Evolutionary conservation across 257 asterid genomes (phyloP).

Genomic region (Ligustrum vulgare): DNA sequence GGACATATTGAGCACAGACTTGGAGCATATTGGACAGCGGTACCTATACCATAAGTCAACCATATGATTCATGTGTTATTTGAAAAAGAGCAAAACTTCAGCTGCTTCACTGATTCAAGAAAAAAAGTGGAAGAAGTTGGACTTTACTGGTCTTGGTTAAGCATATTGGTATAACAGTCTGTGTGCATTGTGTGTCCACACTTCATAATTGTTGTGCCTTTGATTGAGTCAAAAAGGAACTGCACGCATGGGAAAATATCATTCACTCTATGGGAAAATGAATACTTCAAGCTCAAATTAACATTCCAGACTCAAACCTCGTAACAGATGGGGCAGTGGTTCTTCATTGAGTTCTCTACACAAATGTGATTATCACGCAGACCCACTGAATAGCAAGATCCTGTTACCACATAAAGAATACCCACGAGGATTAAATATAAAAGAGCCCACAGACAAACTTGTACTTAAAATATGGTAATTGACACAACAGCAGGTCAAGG

Average conservation of each 20-base stretch:
- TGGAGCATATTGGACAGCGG: constrained; percentile 91
- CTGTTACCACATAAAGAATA: constrained; percentile 37
- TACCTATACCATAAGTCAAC: constrained; percentile 48
- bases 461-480: constrained; percentile 2
- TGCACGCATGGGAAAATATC: constrained; percentile 31
- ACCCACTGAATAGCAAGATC: constrained; percentile 74
- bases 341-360: constrained; percentile 88
- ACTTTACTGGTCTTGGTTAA: constrained; percentile 63
- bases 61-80: not conserved
- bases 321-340: constrained; percentile 90
- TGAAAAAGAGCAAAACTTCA: not conserved
- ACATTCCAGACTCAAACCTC: constrained; percentile 53
- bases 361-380: constrained; percentile 75
- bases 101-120: constrained; percentile 1
- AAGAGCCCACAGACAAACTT: not conserved
- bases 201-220: constrained; percentile 64
- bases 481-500: not conserved
- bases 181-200: constrained; percentile 92
- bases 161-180: constrained; percentile 68
- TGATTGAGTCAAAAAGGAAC: constrained; percentile 91
- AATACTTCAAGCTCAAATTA: constrained; percentile 5
- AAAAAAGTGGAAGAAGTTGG: constrained; percentile 15
- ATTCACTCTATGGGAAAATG: constrained; percentile 10
- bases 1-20: constrained; percentile 67
- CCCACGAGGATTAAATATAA: constrained; percentile 7